Base-by-base conservation (phyloP, 768 basidiomycete genomes). In the Imleria badia region DNA sequence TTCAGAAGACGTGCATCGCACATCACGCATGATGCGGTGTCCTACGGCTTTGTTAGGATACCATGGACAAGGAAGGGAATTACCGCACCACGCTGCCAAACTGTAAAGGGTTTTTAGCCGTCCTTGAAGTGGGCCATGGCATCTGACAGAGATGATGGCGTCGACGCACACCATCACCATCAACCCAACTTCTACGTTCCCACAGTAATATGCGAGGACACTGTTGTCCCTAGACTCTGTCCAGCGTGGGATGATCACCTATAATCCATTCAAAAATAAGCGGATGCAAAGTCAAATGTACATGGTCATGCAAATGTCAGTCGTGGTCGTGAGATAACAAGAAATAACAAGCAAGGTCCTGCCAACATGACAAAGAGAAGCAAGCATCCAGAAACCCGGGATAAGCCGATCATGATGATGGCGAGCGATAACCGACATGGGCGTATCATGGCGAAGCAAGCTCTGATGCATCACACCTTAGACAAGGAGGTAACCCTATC, bases 211-310 rank as follows among this genome's bases (percentile, higher is more conserved):
- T n/a, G n/a, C n/a, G n/a, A n/a, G n/a, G n/a, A n/a, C n/a, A n/a
- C n/a, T n/a, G n/a, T n/a, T n/a, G n/a, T n/a, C n/a, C n/a, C n/a
- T n/a, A n/a, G n/a, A n/a, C n/a, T n/a, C n/a, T n/a, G n/a, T n/a
- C n/a, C n/a, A n/a, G n/a, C n/a, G n/a, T n/a, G n/a, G n/a, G n/a
- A n/a, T n/a, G n/a, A n/a, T n/a, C n/a, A n/a, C n/a, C n/a, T n/a
- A n/a, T 26, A 6, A 41, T 50, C 22, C 15, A 55, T 60, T 39
- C 47, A 46, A 41, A 53, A 45, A 55, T 31, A 51, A 47, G 36
- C 15, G 33, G 20, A 26, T 26, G 26, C 26, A 26, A 26, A 26
- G 6, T 26, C n/a, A n/a, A n/a, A n/a, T 9, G 19, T 44, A 58
- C 49, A 60, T 42, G 22, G n/a, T 58, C 22, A 30, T 34, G 22